A percentile compares a stretch with the other conserved stretches of the same genome.
phyloP scores from a whole-genome alignment of 2,329 filamentous ascomycete genomes.

The Cercospora sp. region DNA sequence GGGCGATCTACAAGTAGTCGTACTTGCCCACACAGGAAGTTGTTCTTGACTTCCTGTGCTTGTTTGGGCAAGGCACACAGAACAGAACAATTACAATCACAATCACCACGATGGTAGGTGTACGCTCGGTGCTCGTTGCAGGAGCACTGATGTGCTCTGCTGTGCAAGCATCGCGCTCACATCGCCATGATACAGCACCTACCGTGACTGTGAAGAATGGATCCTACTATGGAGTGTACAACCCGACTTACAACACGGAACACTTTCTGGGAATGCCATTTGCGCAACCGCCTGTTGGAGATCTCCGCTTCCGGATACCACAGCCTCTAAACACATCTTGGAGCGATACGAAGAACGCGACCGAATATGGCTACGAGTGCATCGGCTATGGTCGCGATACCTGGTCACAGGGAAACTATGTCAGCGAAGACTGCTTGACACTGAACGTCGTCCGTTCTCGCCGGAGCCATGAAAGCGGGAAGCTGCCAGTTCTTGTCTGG shows the following conservation, averaged over 20 bases:
- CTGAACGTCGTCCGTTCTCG: conserved; percentile 29
- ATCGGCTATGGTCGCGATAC: conserved; percentile 50
- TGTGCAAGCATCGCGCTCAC: neutral
- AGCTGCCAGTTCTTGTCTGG: conserved; percentile 29
- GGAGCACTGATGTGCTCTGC: neutral
- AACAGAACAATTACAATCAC: neutral
- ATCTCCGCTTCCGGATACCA: conserved; percentile 56
- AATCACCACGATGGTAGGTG: neutral
- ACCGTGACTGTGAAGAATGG: conserved; percentile 46
- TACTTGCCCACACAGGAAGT: neutral
- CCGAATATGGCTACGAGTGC: conserved; percentile 50
- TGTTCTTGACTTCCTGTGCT: neutral
- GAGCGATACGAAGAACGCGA: conserved; percentile 46
- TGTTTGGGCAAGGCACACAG: neutral
- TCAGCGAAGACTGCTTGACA: conserved; percentile 32
- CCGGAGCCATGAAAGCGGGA: conserved; percentile 11
- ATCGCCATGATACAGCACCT: conserved; percentile 8
- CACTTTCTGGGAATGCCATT: conserved; percentile 59
- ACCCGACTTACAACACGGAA: conserved; percentile 49
- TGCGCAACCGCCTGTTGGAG: conserved; percentile 52
- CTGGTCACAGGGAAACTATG: conserved; percentile 30
- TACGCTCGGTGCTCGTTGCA: neutral
- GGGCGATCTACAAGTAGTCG: neutral
- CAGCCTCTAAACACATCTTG: conserved; percentile 52
- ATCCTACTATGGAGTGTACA: conserved; percentile 49